Evolutionary conservation across 805 yeast genomes (phyloP).

Genomic region (Scheffersomyces spartinae): DNA sequence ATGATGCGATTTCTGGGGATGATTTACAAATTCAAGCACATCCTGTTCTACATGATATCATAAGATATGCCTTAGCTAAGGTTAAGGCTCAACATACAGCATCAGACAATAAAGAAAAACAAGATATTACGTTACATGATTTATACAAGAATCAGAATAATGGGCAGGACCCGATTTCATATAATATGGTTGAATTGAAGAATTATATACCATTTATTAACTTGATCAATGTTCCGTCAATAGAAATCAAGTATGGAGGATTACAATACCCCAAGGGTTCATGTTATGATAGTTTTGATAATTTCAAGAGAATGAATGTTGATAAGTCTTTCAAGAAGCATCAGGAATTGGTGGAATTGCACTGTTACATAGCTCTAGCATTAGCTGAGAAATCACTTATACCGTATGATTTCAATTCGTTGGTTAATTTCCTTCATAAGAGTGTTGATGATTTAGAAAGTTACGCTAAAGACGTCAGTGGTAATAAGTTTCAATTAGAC

Average conservation of each 20-base stretch:
- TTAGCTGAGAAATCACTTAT: slow-evolving; percentile 68
- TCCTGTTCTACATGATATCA: slow-evolving; percentile 46
- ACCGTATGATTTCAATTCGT: slow-evolving; percentile 48
- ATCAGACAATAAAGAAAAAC: slow-evolving; percentile 5
- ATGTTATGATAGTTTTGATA: slow-evolving; percentile 54
- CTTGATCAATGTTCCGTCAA: slow-evolving; percentile 55
- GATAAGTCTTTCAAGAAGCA: slow-evolving; percentile 51
- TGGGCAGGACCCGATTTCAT: slow-evolving; percentile 14
- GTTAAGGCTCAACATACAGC: slow-evolving; percentile 7
- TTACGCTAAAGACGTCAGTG: slow-evolving; percentile 15
- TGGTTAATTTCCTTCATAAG: slow-evolving; percentile 31
- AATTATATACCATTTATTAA: slow-evolving; percentile 61
- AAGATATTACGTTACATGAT: slow-evolving; percentile 9
- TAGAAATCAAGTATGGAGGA: slow-evolving; percentile 44
- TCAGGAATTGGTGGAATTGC: slow-evolving; percentile 40
- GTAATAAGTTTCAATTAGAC: slow-evolving; percentile 6
- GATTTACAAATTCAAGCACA: slow-evolving; percentile 46
- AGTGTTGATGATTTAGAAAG: slow-evolving; percentile 36
- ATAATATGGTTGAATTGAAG: slow-evolving; percentile 32
- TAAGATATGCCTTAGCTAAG: slow-evolving; percentile 29
- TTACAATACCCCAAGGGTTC: slow-evolving; percentile 37
- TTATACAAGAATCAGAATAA: slow-evolving; percentile 13
- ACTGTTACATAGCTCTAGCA: slow-evolving; percentile 42
- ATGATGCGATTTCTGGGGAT: slow-evolving; percentile 49
- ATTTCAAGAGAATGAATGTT: slow-evolving; percentile 32